Evolutionary conservation across 1,284 basidiomycete genomes (phyloP), one percentile per base, ranked within the genome.

Genomic region (Malassezia sp.): DNA sequence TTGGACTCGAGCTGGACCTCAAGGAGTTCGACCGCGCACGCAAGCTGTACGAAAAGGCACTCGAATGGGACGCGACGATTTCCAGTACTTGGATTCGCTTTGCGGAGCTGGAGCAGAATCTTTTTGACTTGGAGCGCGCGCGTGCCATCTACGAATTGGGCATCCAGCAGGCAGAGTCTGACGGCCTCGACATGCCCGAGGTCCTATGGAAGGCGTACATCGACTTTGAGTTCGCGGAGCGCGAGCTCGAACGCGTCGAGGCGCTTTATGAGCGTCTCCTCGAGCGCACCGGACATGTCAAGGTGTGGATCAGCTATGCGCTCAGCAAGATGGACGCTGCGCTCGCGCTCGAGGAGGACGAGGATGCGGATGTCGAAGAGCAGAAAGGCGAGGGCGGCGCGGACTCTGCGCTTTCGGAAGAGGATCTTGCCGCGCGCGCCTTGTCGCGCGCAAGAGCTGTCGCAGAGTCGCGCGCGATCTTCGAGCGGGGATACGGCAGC

Each of bases 111-210:
- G 93, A 97, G 73, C 80, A 81, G 0, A 85, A 86, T 43, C 78
- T 97, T 1, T 86, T 87, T 71, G 93, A 97, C 71, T 82, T 84
- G 67, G 76, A 81, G 21, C 87, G 93, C 36, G 86, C 89, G 2
- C 83, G 95, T 12, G 90, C 82, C 3, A 89, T 99, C 64, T 97
- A 88, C 71, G 90, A 97, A 71, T 80, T 97, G 29, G 93, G 86
- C 3, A 80, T 91, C n/a, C 76, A 82, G 3, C 93, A 97, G 65
- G 53, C 57, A 4, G 60, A 59, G 23, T 31, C 38, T 0, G 59
- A 45, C 6, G 62, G 59, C 0, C 76, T 97, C 31, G 89, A 93
- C 47, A 96, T 96, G 88, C 93, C 93, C 2, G 93, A 99, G 71
- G 77, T 95, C 10, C 77, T 95, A 0, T 71, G 70, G 65, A 74